These are phyloP conservation scores for Fomitopsis serialis DNA, from an alignment of 768 basidiomycete species.

Conservation along the genomic window DNA sequence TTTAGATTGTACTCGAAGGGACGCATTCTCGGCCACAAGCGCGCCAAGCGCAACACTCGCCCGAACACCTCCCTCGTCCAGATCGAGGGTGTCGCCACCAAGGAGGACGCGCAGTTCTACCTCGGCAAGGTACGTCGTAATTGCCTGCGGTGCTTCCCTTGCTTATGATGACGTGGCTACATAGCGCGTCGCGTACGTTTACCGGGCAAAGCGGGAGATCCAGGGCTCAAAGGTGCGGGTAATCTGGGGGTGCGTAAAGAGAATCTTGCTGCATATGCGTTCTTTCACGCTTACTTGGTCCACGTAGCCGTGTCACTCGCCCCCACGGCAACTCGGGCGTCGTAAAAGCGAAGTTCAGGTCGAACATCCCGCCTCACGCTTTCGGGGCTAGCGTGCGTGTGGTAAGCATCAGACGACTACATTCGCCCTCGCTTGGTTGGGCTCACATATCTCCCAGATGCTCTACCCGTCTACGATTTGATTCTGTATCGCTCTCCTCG, in stretches of 20 bases:
- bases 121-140: slow-evolving; percentile 81
- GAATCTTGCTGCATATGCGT: background rate
- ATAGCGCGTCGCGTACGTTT: slow-evolving; percentile 95
- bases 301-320: slow-evolving; percentile 79
- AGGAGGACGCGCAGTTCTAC: slow-evolving; percentile 96
- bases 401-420: slow-evolving; percentile 43
- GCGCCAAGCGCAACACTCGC: slow-evolving; percentile 93
- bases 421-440: background rate
- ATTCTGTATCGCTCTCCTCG: slow-evolving; percentile 28
- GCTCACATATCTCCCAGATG: slow-evolving; percentile 49
- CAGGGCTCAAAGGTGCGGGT: slow-evolving; percentile 94
- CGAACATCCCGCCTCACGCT: slow-evolving; percentile 90
- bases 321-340: slow-evolving; percentile 93
- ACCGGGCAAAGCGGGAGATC: slow-evolving; percentile 93
- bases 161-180: background rate
- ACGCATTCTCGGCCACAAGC: slow-evolving; percentile 97
- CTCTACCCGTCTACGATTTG: slow-evolving; percentile 86
- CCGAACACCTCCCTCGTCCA: slow-evolving; percentile 96
- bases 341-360: slow-evolving; percentile 94
- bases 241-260: slow-evolving; percentile 87
- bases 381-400: slow-evolving; percentile 92
- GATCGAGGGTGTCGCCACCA: slow-evolving; percentile 92
- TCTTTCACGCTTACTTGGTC: background rate
- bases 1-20: slow-evolving; percentile 91
- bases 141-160: too few species aligned